Evolutionary conservation across 2,329 filamentous ascomycete species (phyloP).

Genomic region (Fusarium oxysporum): DNA sequence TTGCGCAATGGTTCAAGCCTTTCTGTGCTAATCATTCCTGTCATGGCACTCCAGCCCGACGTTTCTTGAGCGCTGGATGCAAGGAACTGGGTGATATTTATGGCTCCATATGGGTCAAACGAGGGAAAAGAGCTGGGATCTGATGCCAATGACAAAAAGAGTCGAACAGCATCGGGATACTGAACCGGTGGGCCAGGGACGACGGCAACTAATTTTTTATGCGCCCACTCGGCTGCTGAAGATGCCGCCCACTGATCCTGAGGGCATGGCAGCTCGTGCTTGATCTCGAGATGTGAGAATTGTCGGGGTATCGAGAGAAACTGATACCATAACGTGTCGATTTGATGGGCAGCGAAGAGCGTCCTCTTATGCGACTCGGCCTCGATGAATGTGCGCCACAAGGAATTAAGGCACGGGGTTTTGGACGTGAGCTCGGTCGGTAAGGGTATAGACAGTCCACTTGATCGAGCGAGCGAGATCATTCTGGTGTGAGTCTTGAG

Average conservation of each 20-base stretch:
- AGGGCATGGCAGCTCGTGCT: slow-evolving; percentile 56
- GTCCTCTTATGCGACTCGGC: slow-evolving; percentile 57
- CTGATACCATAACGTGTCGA: slow-evolving; percentile 58
- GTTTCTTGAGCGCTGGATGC: slow-evolving; percentile 56
- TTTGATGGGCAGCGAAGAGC: slow-evolving; percentile 55
- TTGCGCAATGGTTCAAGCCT: slow-evolving; percentile 50
- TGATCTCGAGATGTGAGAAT: slow-evolving; percentile 57
- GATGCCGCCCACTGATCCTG: slow-evolving; percentile 52
- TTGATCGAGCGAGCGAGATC: slow-evolving; percentile 52
- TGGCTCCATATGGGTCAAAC: slow-evolving; percentile 56
- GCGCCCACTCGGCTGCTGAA: slow-evolving; percentile 52
- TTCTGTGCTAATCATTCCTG: slow-evolving; percentile 54
- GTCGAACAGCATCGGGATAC: slow-evolving; percentile 35
- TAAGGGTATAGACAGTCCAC: slow-evolving; percentile 51
- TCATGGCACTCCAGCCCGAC: slow-evolving; percentile 58
- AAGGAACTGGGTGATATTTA: slow-evolving; percentile 56
- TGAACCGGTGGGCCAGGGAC: slow-evolving; percentile 2
- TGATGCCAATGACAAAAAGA: slow-evolving; percentile 48
- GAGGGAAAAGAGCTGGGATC: slow-evolving; percentile 45
- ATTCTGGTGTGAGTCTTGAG: slow-evolving; percentile 55
- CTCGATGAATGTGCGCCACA: slow-evolving; percentile 54
- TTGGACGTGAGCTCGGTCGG: slow-evolving; percentile 30
- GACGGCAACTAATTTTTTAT: slow-evolving; percentile 43
- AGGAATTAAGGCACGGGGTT: slow-evolving; percentile 24
- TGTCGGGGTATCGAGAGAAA: slow-evolving; percentile 53